Conservation (phyloP, 345 rosid genomes). For the Pistacia vera region DNA sequence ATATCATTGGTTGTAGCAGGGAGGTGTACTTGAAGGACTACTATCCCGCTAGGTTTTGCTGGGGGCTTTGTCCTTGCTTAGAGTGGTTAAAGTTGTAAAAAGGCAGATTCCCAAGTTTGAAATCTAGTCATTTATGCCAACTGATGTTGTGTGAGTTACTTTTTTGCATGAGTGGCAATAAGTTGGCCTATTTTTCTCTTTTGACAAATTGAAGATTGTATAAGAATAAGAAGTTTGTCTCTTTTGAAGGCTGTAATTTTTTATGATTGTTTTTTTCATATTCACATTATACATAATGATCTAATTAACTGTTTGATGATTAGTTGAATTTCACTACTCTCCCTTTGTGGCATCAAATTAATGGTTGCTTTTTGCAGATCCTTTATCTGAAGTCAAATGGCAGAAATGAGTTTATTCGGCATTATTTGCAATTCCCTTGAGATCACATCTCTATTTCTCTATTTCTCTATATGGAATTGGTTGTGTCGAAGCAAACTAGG, state of each 20-base stretch:
- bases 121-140: not conserved
- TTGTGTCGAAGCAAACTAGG: no score
- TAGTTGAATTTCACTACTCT: no score
- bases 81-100: slow-evolving; percentile 77
- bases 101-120: not conserved
- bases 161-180: not conserved
- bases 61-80: slow-evolving; percentile 95
- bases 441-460: not conserved
- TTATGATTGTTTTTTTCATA: no score
- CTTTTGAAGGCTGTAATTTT: no score
- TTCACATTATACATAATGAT: no score
- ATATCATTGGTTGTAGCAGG: slow-evolving; percentile 78
- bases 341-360: no score
- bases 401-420: not conserved
- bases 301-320: not conserved
- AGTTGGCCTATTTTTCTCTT: not conserved
- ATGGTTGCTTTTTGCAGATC: not conserved
- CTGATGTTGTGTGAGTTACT: not conserved
- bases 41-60: slow-evolving; percentile 85
- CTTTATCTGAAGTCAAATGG: not conserved
- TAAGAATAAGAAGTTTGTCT: not conserved
- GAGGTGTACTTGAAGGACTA: slow-evolving; percentile 92
- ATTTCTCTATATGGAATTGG: no score
- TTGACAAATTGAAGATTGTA: not conserved
- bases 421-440: not conserved